Evolutionary conservation across 495 filamentous ascomycete species (phyloP).

Genomic region (Ramalina peruviana): DNA sequence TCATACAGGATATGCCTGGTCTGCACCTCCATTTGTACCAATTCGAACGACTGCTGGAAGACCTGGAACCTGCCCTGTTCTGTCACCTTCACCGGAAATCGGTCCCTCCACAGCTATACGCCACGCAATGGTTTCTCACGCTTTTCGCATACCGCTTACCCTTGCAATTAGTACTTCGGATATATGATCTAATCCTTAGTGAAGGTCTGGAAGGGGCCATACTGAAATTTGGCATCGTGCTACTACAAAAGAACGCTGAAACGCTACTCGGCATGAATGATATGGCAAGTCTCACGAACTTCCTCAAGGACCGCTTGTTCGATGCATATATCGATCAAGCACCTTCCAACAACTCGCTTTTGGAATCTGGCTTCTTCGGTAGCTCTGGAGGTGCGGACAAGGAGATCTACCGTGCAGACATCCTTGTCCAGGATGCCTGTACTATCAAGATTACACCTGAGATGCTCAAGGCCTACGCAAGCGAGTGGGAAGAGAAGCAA

Average conservation of each 20-base stretch:
- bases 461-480: constrained; percentile 60
- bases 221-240: constrained; percentile 80
- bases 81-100: constrained; percentile 83
- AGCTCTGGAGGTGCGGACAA: constrained; percentile 81
- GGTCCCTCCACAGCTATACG: constrained; percentile 84
- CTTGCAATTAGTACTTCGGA: constrained; percentile 84
- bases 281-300: constrained; percentile 73
- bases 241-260: constrained; percentile 86
- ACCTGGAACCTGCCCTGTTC: constrained; percentile 84
- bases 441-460: constrained; percentile 73
- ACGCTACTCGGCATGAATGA: constrained; percentile 75
- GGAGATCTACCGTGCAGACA: constrained; percentile 87
- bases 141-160: constrained; percentile 99
- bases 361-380: constrained; percentile 96
- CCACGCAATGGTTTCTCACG: constrained; percentile 97
- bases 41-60: constrained; percentile 88
- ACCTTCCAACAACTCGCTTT: constrained; percentile 70
- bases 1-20: constrained; percentile 91
- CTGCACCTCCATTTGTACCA: constrained; percentile 88
- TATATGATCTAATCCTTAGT: constrained; percentile 92
- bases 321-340: constrained; percentile 93
- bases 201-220: constrained; percentile 86
- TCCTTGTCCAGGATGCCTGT: constrained; percentile 86
- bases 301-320: constrained; percentile 86
- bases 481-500: constrained; percentile 86